phyloP scores from a whole-genome alignment of 768 basidiomycete species.

The Rhizopogon salebrosus region DNA sequence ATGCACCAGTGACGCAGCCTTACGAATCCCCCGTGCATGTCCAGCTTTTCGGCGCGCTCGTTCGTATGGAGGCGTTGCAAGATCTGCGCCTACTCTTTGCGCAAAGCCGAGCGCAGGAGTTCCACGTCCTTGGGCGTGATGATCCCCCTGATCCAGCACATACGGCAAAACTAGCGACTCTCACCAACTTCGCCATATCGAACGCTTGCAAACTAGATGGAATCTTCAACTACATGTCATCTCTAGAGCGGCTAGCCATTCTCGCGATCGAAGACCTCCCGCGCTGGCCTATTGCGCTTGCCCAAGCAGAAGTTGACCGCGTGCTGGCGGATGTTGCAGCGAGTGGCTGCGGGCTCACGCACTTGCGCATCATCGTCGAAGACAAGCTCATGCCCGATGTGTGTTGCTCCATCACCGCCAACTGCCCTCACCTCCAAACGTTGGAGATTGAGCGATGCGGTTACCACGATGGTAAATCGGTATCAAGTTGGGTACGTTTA shows the following conservation, averaged over 20 bases:
- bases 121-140: constrained; percentile 20
- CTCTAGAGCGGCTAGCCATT: constrained; percentile 24
- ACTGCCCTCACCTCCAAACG: constrained; percentile 26
- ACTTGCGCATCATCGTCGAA: constrained; percentile 30
- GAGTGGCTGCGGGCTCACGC: constrained; percentile 27
- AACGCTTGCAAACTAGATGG: constrained; percentile 28
- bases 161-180: constrained; percentile 25
- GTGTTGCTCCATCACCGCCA: constrained; percentile 22
- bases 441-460: constrained; percentile 32
- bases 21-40: constrained; percentile 11
- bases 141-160: constrained; percentile 14
- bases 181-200: constrained; percentile 30
- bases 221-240: constrained; percentile 24
- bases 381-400: constrained; percentile 29
- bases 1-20: constrained; percentile 14
- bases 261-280: constrained; percentile 30
- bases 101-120: constrained; percentile 21
- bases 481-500: constrained; percentile 30
- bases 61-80: constrained; percentile 24
- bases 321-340: constrained; percentile 25
- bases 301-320: constrained; percentile 25
- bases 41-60: constrained; percentile 25
- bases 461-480: constrained; percentile 32
- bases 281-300: constrained; percentile 31
- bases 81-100: constrained; percentile 29